Conservation (phyloP, 352 stramenopile genomes). For the Globisporangium mamillatum region DNA sequence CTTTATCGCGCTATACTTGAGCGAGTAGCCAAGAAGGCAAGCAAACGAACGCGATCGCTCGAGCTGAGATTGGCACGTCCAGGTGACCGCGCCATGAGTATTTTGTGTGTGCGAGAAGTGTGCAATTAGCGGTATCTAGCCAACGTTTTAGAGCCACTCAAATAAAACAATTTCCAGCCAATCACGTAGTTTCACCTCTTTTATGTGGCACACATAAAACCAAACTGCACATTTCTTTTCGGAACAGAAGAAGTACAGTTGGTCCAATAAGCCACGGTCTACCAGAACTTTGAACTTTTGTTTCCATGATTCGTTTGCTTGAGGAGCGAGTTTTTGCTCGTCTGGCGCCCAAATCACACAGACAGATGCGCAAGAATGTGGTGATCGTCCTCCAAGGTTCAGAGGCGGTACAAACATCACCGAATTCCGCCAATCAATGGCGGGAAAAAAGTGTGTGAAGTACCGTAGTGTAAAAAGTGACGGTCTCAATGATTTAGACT, state of each 20-base stretch:
- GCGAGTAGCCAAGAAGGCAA: neutral
- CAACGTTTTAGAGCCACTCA: too few relatives aligned
- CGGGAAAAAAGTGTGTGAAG: conserved; percentile 4
- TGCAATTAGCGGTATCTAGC: neutral
- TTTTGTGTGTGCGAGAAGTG: neutral
- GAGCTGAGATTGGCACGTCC: neutral
- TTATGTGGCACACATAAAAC: too few relatives aligned
- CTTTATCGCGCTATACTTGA: neutral
- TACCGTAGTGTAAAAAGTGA: conserved; percentile 8
- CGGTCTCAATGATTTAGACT: conserved; percentile 7
- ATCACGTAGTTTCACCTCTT: too few relatives aligned
- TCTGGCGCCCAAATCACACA: conserved; percentile 5
- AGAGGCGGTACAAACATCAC: conserved; percentile 6
- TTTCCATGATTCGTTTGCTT: conserved; percentile 8
- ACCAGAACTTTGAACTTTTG: neutral
- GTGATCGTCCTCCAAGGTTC: conserved; percentile 6
- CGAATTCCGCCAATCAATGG: conserved; percentile 6
- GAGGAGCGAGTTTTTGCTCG: conserved; percentile 5
- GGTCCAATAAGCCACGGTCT: too few relatives aligned
- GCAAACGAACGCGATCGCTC: neutral
- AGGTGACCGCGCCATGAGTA: neutral
- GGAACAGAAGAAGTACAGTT: too few relatives aligned
- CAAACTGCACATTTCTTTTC: too few relatives aligned
- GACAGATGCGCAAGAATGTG: conserved; percentile 4
- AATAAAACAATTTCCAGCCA: too few relatives aligned